These are phyloP conservation scores for Theobroma grandiflorum DNA, from an alignment of 441 rosid genomes.

Conservation along the genomic window DNA sequence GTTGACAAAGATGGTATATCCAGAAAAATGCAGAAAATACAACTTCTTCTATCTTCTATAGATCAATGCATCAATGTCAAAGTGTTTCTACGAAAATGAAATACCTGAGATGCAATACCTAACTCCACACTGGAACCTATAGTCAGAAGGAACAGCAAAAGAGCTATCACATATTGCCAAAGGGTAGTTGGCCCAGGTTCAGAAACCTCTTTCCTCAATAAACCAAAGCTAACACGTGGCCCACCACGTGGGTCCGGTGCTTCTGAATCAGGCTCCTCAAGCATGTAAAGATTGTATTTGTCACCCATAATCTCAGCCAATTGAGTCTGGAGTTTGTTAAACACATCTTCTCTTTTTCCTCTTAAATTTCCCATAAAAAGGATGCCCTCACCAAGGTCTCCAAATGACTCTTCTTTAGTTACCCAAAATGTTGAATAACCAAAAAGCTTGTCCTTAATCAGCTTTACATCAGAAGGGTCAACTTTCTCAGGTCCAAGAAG, in stretches of 20 bases:
- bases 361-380: slow-evolving; percentile 94
- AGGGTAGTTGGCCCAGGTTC: slow-evolving; percentile 98
- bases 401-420: slow-evolving; percentile 97
- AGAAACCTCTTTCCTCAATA: slow-evolving; percentile 93
- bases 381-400: slow-evolving; percentile 91
- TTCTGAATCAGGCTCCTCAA: slow-evolving; percentile 95
- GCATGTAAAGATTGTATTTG: slow-evolving; percentile 92
- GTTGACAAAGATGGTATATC: slow-evolving; percentile 15
- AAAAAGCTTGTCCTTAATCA: slow-evolving; percentile 81
- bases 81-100: slow-evolving; percentile 13
- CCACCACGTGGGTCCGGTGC: slow-evolving; percentile 96
- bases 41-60: neutral
- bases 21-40: slow-evolving; percentile 19
- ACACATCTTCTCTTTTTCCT: slow-evolving; percentile 84
- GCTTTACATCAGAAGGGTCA: slow-evolving; percentile 87
- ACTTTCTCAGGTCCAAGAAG: slow-evolving; percentile 98
- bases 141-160: slow-evolving; percentile 83
- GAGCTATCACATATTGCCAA: slow-evolving; percentile 96
- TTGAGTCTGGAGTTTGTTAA: slow-evolving; percentile 76
- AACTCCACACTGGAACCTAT: slow-evolving; percentile 92
- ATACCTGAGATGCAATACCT: slow-evolving; percentile 97
- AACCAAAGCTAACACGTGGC: slow-evolving; percentile 94
- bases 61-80: slow-evolving; percentile 21
- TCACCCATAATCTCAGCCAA: slow-evolving; percentile 68
- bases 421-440: slow-evolving; percentile 99